These are phyloP conservation scores for Colletotrichum noveboracense DNA, from an alignment of 2,329 filamentous ascomycete species.

Conservation along the genomic window DNA sequence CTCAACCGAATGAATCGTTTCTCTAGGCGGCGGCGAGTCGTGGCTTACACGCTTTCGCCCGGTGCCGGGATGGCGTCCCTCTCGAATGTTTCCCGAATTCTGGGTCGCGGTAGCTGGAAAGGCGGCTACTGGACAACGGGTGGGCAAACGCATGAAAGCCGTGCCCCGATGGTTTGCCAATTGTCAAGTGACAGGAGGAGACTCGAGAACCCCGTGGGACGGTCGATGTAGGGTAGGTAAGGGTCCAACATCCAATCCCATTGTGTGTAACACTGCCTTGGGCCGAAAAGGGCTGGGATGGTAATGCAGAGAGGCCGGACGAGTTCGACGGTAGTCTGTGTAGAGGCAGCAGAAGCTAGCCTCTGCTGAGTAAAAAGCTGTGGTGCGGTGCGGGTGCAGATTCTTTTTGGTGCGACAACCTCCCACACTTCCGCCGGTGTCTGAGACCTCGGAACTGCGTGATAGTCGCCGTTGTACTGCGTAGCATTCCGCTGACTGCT, in stretches of 20 bases:
- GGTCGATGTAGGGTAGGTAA: background rate
- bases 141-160: constrained; percentile 1
- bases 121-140: background rate
- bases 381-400: background rate
- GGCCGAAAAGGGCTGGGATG: background rate
- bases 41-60: background rate
- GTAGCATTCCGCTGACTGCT: background rate
- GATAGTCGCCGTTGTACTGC: constrained; percentile 5
- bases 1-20: background rate
- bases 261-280: background rate
- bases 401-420: constrained; percentile 8
- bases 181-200: constrained; percentile 8
- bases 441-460: constrained; percentile 19
- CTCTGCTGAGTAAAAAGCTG: background rate
- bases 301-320: constrained; percentile 7
- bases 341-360: background rate
- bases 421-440: constrained; percentile 10
- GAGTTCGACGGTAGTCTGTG: background rate
- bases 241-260: background rate
- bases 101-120: background rate
- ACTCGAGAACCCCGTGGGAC: constrained; percentile 2
- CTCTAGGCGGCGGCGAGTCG: constrained; percentile 2
- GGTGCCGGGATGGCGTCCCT: background rate
- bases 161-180: background rate
- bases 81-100: constrained; percentile 7